Conservation (phyloP, 129 eudicot genomes). For the Lonicera japonica region DNA sequence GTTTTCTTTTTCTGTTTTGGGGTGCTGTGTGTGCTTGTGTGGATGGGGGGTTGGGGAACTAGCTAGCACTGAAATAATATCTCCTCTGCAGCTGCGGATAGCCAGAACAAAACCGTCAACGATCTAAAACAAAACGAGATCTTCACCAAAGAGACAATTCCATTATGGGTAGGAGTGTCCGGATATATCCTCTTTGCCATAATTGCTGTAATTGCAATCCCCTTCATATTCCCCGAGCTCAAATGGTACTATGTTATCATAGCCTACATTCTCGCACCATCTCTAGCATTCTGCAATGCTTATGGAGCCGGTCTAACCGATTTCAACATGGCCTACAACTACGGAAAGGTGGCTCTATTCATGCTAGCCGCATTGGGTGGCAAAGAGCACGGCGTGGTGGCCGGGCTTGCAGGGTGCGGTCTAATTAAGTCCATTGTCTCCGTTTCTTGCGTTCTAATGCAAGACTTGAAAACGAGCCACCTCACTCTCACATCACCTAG, state of each 20-base stretch:
- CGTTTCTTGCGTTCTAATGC: constrained; percentile 74
- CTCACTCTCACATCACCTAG: constrained; percentile 78
- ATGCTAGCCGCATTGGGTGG: constrained; percentile 63
- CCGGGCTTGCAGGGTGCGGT: constrained; percentile 74
- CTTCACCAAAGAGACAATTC: constrained; percentile 60
- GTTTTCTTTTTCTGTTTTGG: too few species aligned
- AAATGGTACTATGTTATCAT: constrained; percentile 73
- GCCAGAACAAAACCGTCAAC: constrained; percentile 20
- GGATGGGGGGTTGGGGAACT: too few species aligned
- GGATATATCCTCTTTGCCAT: constrained; percentile 50
- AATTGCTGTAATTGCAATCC: constrained; percentile 44
- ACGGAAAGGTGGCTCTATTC: constrained; percentile 80
- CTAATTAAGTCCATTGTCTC: constrained; percentile 61
- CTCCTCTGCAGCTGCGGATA: constrained; percentile 10
- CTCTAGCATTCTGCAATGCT: constrained; percentile 85
- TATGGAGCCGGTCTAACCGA: constrained; percentile 88
- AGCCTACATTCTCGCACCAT: constrained; percentile 70
- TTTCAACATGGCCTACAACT: constrained; percentile 76
- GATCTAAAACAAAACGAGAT: constrained; percentile 43
- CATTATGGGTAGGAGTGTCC: constrained; percentile 46
- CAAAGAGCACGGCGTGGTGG: constrained; percentile 68
- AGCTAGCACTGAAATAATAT: too few species aligned
- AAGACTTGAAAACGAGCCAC: constrained; percentile 81
- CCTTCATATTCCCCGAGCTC: constrained; percentile 63
- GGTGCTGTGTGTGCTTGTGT: too few species aligned